Base-by-base conservation (phyloP, 2,329 filamentous ascomycete species). In the Ophiocordyceps unilateralis region DNA sequence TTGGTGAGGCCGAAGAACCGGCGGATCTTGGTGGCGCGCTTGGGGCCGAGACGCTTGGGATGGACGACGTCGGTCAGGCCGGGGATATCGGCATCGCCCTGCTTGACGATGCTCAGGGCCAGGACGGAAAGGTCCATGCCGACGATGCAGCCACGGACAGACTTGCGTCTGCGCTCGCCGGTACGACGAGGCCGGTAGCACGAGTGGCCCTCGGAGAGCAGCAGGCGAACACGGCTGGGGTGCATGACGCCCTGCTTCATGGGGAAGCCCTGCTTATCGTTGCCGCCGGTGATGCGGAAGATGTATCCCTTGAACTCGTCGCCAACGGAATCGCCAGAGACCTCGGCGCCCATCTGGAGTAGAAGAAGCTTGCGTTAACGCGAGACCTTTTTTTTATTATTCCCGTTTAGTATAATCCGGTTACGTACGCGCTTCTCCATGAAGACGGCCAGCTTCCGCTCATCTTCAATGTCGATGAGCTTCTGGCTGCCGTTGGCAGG, bases 221-320 rank as follows among this genome's bases (percentile, higher is more conserved):
- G 83, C 57, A 98, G 87, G 58, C 85, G 83, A 72, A 95, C 91
- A 91, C 91, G 91, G 68, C 85, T 91, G 61, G 91, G 88, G 70
- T 93, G 84, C 78, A 98, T 89, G 68, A 93, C 84, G 78, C 91
- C 91, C 82, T 98, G 93, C 87, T 98, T 98, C 91, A 98, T 98
- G 59, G 91, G 91, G 81, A 98, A 98, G 76, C 91, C 91, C 78
- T 98, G 93, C 86, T 98, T 98, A 84, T 98, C 91, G 83, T 98
- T 98, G 66, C 93, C 91, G 64, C 91, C 93, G 61, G 91, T 98
- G 76, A 98, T 96, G 67, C 80, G 83, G 82, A 98, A 87, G 75
- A 98, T 81, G 78, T 98, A 98, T 70, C 91, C 91, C 79, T 95
- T 95, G 84, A 93, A 98, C 74, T 98, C 91, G 65, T 96, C 88